These are phyloP conservation scores for Ceratocystis colombiana DNA, from an alignment of 2,329 filamentous ascomycete species.

Conservation along the genomic window DNA sequence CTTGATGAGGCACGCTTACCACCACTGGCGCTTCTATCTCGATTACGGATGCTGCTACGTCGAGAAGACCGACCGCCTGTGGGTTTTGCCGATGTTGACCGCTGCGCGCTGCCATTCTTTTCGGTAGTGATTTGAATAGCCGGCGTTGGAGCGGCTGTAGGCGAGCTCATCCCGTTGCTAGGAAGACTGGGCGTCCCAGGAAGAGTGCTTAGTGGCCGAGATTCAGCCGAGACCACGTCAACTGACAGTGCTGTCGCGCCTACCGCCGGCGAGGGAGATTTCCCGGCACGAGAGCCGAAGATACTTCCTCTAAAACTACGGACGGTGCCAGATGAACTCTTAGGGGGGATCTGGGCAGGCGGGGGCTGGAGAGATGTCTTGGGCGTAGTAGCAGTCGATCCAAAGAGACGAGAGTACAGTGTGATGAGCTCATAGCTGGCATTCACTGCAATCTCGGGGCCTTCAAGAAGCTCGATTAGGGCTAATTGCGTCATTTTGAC, in stretches of 20 bases:
- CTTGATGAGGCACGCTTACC: constrained; percentile 38
- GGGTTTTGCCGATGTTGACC: constrained; percentile 6
- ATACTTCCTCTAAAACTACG: constrained; percentile 65
- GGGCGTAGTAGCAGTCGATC: constrained; percentile 29
- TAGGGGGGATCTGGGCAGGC: constrained; percentile 36
- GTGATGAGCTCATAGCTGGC: constrained; percentile 74
- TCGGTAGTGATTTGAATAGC: constrained; percentile 22
- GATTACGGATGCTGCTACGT: constrained; percentile 25
- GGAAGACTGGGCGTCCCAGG: constrained; percentile 39
- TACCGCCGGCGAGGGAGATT: constrained; percentile 17
- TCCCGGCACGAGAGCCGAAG: constrained; percentile 46
- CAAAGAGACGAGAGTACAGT: constrained; percentile 73
- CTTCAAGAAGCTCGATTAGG: constrained; percentile 72
- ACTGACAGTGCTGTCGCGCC: constrained; percentile 16
- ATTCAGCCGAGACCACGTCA: constrained; percentile 12
- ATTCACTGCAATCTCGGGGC: constrained; percentile 76
- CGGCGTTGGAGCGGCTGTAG: constrained; percentile 31
- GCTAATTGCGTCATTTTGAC: constrained; percentile 91
- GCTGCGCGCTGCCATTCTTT: background rate
- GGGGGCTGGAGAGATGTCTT: constrained; percentile 21
- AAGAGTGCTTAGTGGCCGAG: constrained; percentile 30
- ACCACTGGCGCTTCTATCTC: constrained; percentile 31
- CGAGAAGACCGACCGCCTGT: constrained; percentile 22
- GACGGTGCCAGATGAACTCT: constrained; percentile 59
- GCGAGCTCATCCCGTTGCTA: constrained; percentile 35